phyloP scores from a whole-genome alignment of 1,139 yeast genomes.

The Suzukiozyma palmioleophila region DNA sequence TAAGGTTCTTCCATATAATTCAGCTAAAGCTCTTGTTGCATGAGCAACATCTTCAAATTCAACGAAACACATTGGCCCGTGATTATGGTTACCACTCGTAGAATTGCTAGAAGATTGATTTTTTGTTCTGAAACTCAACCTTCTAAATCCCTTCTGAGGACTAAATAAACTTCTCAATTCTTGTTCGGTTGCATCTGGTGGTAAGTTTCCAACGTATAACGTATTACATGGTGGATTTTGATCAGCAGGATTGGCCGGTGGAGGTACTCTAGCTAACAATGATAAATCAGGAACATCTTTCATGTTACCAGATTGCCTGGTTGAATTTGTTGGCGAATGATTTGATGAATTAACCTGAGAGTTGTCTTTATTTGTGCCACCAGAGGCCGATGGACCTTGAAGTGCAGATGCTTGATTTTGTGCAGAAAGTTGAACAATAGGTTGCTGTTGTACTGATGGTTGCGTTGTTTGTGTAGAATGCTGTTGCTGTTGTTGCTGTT shows the following conservation, averaged over 20 bases:
- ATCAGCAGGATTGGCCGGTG: constrained; percentile 98
- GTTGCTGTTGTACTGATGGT: constrained; percentile 9
- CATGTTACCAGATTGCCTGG: constrained; percentile 11
- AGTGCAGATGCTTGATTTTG: constrained; percentile 10
- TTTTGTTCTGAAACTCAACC: constrained; percentile 84
- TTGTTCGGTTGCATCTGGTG: constrained; percentile 94
- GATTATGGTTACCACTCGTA: constrained; percentile 43
- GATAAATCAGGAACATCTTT: constrained; percentile 67
- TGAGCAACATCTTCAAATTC: constrained; percentile 94
- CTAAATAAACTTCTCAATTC: constrained; percentile 85
- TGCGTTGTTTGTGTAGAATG: constrained; percentile 18
- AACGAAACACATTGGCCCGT: constrained; percentile 99
- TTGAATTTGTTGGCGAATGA: constrained; percentile 9
- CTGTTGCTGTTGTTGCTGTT: constrained; percentile 9
- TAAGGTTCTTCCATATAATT: constrained; percentile 80
- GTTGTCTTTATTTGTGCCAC: constrained; percentile 1
- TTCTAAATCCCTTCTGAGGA: constrained; percentile 86
- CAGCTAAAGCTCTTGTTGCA: constrained; percentile 92
- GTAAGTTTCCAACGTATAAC: constrained; percentile 90
- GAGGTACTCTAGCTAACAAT: constrained; percentile 74
- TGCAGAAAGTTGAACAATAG: constrained; percentile 8
- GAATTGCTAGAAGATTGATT: constrained; percentile 33
- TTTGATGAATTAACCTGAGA: constrained; percentile 13
- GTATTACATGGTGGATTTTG: constrained; percentile 99
- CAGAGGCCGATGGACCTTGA: constrained; percentile 6